A percentile compares a stretch with the other conserved stretches of the same genome.
Evolutionary conservation across 2,329 filamentous ascomycete genomes (phyloP).

Genomic region (Ustulina deusta): DNA sequence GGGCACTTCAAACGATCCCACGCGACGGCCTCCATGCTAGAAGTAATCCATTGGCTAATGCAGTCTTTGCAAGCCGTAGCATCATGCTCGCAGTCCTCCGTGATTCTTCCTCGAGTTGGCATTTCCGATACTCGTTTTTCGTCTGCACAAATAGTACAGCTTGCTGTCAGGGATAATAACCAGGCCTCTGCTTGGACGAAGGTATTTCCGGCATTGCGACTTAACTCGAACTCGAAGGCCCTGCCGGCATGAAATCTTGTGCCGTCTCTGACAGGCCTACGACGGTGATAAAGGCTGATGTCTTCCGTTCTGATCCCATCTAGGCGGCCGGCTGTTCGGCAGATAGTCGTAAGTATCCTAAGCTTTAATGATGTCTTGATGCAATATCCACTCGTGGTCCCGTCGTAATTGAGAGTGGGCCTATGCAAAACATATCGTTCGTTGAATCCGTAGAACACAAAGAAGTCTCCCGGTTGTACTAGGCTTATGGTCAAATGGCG

Average conservation of each 20-base stretch:
- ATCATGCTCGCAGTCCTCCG: slow-evolving; percentile 48
- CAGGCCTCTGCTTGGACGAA: slow-evolving; percentile 51
- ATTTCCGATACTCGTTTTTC: slow-evolving; percentile 52
- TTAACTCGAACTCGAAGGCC: slow-evolving; percentile 51
- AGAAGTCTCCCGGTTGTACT: slow-evolving; percentile 39
- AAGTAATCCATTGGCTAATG: slow-evolving; percentile 51
- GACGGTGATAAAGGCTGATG: slow-evolving; percentile 38
- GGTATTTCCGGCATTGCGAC: slow-evolving; percentile 43
- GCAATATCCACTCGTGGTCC: slow-evolving; percentile 25
- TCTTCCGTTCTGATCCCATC: slow-evolving; percentile 39
- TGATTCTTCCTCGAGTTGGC: slow-evolving; percentile 46
- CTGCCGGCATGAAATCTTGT: slow-evolving; percentile 43
- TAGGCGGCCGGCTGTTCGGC: slow-evolving; percentile 29
- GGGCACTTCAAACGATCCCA: slow-evolving; percentile 54
- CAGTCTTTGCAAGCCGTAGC: slow-evolving; percentile 52
- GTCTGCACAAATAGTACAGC: slow-evolving; percentile 53
- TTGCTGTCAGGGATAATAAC: slow-evolving; percentile 49
- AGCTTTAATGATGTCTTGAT: slow-evolving; percentile 42
- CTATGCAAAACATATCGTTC: slow-evolving; percentile 52
- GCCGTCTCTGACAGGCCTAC: slow-evolving; percentile 34
- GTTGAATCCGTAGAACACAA: slow-evolving; percentile 50
- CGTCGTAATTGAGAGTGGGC: slow-evolving; percentile 32
- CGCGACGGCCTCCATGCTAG: slow-evolving; percentile 46
- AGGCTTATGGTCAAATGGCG: slow-evolving; percentile 49
- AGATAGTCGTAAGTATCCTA: slow-evolving; percentile 35